Evolutionary conservation across 495 filamentous ascomycete species (phyloP), one percentile per base, ranked within the genome.

Genomic region (Apodospora peruviana): DNA sequence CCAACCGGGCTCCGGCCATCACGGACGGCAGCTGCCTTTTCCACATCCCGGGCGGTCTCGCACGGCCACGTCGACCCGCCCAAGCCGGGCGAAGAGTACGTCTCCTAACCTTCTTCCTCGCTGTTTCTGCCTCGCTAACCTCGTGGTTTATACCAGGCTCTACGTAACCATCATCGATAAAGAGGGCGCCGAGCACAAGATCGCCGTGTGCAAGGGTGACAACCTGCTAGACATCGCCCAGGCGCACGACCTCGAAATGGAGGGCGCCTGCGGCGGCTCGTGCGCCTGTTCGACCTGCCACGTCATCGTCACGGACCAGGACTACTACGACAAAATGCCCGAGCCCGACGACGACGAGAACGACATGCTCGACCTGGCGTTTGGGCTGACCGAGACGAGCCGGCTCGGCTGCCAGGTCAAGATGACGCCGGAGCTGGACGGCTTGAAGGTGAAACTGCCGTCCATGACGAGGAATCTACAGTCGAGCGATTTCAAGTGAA

Each of bases 231-330:
- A 95, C 56, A 93, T 98, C 56, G 93, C 93, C 16, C 91, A 96
- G 68, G 86, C 84, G 27, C 80, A 97, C 68, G 93, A 97, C 59
- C 68, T 98, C 10, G 93, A 98, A 67, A 96, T 98, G 91, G 93
- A 98, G 74, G 93, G 91, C 40, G 93, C 93, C 8, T 98, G 93
- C 59, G 93, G 91, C 27, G 93, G 93, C 16, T 94, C 88, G 5
- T 96, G 93, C 57, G 93, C 94, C 53, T 98, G 93, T 66, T 95
- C 89, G 51, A 98, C 93, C 1, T 98, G 93, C 72, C 93, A 98
- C 71, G 85, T 97, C 41, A 95, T 98, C 44, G 88, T 98, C 36
- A 75, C 84, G 48, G 83, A 87, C 59, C 79, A 87, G 3, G 85
- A 83, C 14, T 79, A 86, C 75, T 97, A 89, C 63, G 93, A 97